Evolutionary conservation across 495 filamentous ascomycete species (phyloP), one percentile per base, ranked within the genome.

Genomic region (Penicillium roqueforti): DNA sequence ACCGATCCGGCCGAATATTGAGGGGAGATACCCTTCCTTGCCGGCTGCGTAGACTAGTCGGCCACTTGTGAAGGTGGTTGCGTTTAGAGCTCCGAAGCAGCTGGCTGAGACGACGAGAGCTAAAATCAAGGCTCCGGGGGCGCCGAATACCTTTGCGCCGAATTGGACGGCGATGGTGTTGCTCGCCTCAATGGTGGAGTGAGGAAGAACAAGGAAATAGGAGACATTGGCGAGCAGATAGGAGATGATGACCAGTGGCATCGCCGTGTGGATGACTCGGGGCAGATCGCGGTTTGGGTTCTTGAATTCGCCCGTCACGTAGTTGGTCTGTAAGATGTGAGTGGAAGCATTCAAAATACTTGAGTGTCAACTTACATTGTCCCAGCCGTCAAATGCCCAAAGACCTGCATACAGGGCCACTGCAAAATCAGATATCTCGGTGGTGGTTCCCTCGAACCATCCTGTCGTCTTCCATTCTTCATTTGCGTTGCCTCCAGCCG

Each of bases 331-430:
- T 4, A 18, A 38, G 8, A 1, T 20, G 42, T 59, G 9, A 58
- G 60, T 59, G 53, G 18, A 29, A 39, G n/a, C 28, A 16, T 19
- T 32, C 39, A 6, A 45, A 42, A 11, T 39, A 44, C 1, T 20
- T 36, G 47, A 32, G 36, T 18, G n/a, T 51, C 7, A 38, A 51
- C 87, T 74, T 71, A 93, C 92, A 69, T 98, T 98, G 66, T 98
- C 93, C 93, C 93, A 98, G 18, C 93, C 93, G 63, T 98, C 93
- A 71, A 92, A 98, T 3, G 93, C 93, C 93, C 93, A 98, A 2
- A 98, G 77, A 9, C 93, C 93, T 23, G 91, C 92, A 69, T 98
- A 98, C 53, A 98, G 68, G 4, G 93, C 93, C 47, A 97, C 88
- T 14, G 91, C 91, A 85, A 89, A 95, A 56, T 83, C 84, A 14